A percentile compares a stretch with the other conserved stretches of the same genome.
Conservation (phyloP, 306 rosid species). For the Sicyos baderoa region DNA sequence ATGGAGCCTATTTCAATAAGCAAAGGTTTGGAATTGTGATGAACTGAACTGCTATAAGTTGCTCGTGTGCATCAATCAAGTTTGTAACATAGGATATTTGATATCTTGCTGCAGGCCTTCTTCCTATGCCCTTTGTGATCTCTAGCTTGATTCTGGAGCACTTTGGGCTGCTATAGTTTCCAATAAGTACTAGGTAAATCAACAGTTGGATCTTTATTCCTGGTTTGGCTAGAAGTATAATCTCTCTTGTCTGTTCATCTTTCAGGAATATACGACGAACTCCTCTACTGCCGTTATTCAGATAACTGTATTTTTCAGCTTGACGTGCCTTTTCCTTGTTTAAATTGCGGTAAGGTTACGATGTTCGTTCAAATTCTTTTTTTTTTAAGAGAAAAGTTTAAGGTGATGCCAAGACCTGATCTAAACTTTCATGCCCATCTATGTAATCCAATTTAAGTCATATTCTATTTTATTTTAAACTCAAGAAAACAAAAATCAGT, state of each 20-base stretch:
- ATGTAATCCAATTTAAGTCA: too few relatives aligned
- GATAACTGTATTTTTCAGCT: slow-evolving; percentile 13
- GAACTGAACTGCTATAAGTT: slow-evolving; percentile 20
- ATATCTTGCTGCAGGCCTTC: slow-evolving; percentile 60
- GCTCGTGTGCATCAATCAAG: slow-evolving; percentile 5
- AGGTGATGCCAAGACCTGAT: too few relatives aligned
- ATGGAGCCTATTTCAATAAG: slow-evolving; percentile 60
- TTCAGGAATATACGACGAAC: not conserved
- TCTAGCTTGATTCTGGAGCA: slow-evolving; percentile 69
- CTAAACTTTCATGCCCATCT: too few relatives aligned
- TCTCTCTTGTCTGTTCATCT: not conserved
- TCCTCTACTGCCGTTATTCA: slow-evolving; percentile 1
- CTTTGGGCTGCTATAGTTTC: slow-evolving; percentile 76
- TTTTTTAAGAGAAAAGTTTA: too few relatives aligned
- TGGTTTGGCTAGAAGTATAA: not conserved
- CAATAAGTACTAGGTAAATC: slow-evolving; percentile 54
- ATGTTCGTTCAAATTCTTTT: not conserved
- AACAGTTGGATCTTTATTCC: not conserved
- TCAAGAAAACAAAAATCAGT: too few relatives aligned
- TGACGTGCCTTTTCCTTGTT: slow-evolving; percentile 19
- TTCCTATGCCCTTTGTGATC: slow-evolving; percentile 66
- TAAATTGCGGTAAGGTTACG: slow-evolving; percentile 1
- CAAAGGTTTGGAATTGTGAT: slow-evolving; percentile 39
- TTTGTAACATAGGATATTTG: slow-evolving; percentile 30
- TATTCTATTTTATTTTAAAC: too few relatives aligned